Percentiles rank a stretch among this genome's conserved stretches.
These are phyloP conservation scores for Cyphellophora attinorum DNA, from an alignment of 2,329 filamentous ascomycete species.

Conservation along the genomic window DNA sequence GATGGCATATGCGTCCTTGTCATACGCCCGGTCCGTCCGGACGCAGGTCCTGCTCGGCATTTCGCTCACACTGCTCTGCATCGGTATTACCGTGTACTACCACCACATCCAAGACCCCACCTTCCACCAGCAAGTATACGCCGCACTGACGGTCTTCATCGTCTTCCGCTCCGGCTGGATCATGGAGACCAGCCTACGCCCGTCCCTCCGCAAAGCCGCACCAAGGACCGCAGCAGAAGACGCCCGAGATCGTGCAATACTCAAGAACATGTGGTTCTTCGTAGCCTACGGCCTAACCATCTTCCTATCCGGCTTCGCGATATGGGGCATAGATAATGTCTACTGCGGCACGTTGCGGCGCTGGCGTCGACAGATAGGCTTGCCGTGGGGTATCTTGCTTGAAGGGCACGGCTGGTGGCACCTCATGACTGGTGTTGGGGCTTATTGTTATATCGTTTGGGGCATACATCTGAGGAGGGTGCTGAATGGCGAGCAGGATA, in stretches of 20 bases:
- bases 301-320: slow-evolving; percentile 64
- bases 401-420: slow-evolving; percentile 72
- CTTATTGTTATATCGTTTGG: slow-evolving; percentile 79
- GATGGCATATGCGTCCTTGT: slow-evolving; percentile 66
- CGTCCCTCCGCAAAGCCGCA: slow-evolving; percentile 42
- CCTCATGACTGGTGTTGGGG: slow-evolving; percentile 69
- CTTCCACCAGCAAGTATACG: slow-evolving; percentile 76
- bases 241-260: slow-evolving; percentile 45
- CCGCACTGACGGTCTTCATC: slow-evolving; percentile 59
- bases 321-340: slow-evolving; percentile 74
- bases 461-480: slow-evolving; percentile 72
- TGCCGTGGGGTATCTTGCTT: slow-evolving; percentile 72
- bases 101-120: slow-evolving; percentile 71
- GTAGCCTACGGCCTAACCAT: slow-evolving; percentile 57
- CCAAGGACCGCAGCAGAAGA: slow-evolving; percentile 34
- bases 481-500: slow-evolving; percentile 60
- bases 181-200: slow-evolving; percentile 60
- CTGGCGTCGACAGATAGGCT: slow-evolving; percentile 58
- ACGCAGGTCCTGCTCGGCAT: slow-evolving; percentile 48
- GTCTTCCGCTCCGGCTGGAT: slow-evolving; percentile 66
- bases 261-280: slow-evolving; percentile 67
- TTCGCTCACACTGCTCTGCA: slow-evolving; percentile 45
- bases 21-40: slow-evolving; percentile 49
- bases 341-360: slow-evolving; percentile 57
- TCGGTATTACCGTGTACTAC: slow-evolving; percentile 70